phyloP scores from a whole-genome alignment of 2,329 filamentous ascomycete species.

The Neurospora sp. region DNA sequence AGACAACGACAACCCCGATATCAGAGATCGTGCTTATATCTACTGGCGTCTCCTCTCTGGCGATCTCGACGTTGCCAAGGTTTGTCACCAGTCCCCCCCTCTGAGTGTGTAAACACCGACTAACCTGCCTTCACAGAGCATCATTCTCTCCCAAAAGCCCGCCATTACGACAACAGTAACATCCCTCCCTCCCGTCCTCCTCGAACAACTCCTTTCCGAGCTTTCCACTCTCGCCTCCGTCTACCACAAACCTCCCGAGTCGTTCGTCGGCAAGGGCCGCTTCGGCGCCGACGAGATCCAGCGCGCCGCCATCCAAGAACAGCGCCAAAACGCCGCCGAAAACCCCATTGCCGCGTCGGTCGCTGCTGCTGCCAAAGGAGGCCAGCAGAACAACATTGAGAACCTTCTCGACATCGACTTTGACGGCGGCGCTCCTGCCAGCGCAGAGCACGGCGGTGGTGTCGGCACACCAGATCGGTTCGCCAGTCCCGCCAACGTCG shows the following conservation, averaged over 20 bases:
- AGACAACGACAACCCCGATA: slow-evolving; percentile 95
- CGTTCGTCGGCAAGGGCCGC: slow-evolving; percentile 92
- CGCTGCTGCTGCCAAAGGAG: slow-evolving; percentile 47
- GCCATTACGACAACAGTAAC: slow-evolving; percentile 91
- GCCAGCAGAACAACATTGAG: slow-evolving; percentile 66
- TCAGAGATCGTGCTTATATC: slow-evolving; percentile 91
- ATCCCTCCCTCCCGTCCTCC: slow-evolving; percentile 68
- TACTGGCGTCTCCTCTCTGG: slow-evolving; percentile 96
- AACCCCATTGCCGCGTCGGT: slow-evolving; percentile 88
- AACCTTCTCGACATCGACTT: slow-evolving; percentile 68
- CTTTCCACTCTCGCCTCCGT: slow-evolving; percentile 93
- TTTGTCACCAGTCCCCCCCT: slow-evolving; percentile 26
- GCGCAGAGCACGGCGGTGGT: slow-evolving; percentile 22
- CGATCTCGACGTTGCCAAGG: slow-evolving; percentile 82
- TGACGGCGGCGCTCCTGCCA: slow-evolving; percentile 86
- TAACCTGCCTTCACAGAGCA: slow-evolving; percentile 44
- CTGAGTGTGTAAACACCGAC: not conserved
- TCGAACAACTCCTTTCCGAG: slow-evolving; percentile 85
- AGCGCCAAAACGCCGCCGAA: slow-evolving; percentile 81
- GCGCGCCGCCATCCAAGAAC: slow-evolving; percentile 90
- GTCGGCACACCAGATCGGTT: slow-evolving; percentile 58
- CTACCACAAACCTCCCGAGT: slow-evolving; percentile 96
- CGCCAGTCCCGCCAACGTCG: slow-evolving; percentile 43
- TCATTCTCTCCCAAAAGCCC: slow-evolving; percentile 88
- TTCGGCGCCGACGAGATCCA: slow-evolving; percentile 93